phyloP scores from a whole-genome alignment of 257 asterid genomes.

The Penstemon newberryi region DNA sequence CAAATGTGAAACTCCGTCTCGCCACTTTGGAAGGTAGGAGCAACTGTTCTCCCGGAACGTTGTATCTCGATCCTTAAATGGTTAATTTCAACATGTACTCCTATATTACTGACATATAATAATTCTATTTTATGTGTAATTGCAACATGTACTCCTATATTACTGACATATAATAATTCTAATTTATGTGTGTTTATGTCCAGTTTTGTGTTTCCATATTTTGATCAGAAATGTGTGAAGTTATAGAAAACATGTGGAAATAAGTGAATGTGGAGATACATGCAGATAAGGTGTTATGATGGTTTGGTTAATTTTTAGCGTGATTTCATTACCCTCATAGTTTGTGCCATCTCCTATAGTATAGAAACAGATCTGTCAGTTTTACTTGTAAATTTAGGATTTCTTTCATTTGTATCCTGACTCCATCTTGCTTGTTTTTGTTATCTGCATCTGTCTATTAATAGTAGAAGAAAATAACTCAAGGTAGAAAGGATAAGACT shows the following conservation, averaged over 20 bases:
- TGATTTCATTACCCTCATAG: background rate
- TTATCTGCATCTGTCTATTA: background rate
- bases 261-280: background rate
- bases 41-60: constrained; percentile 11
- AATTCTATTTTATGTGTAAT: background rate
- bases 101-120: background rate
- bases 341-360: background rate
- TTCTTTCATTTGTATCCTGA: background rate
- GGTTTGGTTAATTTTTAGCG: background rate
- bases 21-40: constrained; percentile 69
- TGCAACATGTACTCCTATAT: background rate
- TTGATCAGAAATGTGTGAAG: background rate
- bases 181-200: background rate
- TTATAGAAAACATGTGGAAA: background rate
- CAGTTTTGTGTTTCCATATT: background rate
- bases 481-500: no score
- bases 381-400: background rate
- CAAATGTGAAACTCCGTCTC: constrained; percentile 60
- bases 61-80: background rate
- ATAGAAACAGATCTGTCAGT: background rate
- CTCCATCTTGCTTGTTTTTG: background rate
- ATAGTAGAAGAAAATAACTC: no score
- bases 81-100: background rate
- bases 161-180: background rate
- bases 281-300: background rate